These are phyloP conservation scores for Xerocomellus chrysenteron DNA, from an alignment of 768 basidiomycete species.

Conservation along the genomic window DNA sequence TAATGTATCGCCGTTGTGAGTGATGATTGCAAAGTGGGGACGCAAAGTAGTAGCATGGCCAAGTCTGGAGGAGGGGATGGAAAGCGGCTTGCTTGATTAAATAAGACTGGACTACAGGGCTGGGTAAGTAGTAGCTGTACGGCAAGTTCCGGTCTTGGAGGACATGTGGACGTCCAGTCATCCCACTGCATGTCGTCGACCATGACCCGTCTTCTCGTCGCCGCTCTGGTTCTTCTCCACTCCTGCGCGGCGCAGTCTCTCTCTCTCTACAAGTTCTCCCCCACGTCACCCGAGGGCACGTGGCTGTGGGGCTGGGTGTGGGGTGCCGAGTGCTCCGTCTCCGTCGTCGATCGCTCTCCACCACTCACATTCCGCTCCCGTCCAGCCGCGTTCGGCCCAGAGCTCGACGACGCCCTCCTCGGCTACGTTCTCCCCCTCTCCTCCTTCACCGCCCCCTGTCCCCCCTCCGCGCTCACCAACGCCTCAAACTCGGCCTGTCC, in stretches of 20 bases:
- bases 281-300: slow-evolving; percentile 42
- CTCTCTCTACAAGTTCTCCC: slow-evolving; percentile 41
- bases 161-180: too few species aligned
- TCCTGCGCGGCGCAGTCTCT: background rate
- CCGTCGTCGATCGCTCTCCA: slow-evolving; percentile 74
- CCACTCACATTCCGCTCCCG: slow-evolving; percentile 69
- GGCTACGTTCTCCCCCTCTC: slow-evolving; percentile 73
- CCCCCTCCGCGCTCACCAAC: slow-evolving; percentile 6
- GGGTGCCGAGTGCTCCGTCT: slow-evolving; percentile 69
- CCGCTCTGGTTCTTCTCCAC: slow-evolving; percentile 2
- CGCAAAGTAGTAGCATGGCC: too few species aligned
- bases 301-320: slow-evolving; percentile 67
- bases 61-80: too few species aligned
- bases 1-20: too few species aligned
- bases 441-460: slow-evolving; percentile 59
- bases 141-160: slow-evolving; percentile 13
- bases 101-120: too few species aligned
- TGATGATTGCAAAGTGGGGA: too few species aligned
- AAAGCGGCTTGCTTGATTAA: too few species aligned
- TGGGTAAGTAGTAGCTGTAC: background rate
- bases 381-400: slow-evolving; percentile 73
- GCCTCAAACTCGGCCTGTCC: slow-evolving; percentile 63
- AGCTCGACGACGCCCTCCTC: slow-evolving; percentile 63
- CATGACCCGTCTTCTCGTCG: slow-evolving; percentile 14
- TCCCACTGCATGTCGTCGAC: background rate